Base-by-base conservation (phyloP, 768 basidiomycete species). In the Suillus paluster region DNA sequence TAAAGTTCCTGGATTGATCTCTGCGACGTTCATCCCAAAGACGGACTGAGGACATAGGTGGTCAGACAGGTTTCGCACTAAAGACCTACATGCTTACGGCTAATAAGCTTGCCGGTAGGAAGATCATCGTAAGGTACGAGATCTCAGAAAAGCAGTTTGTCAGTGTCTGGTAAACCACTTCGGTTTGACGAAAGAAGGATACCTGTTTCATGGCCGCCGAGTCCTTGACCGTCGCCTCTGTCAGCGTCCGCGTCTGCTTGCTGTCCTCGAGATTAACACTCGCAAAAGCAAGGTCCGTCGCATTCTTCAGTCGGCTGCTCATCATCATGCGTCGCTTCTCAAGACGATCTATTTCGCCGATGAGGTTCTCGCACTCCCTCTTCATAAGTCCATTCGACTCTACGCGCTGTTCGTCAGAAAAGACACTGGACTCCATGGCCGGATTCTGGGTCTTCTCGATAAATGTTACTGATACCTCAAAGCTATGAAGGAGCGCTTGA, bases 261-360 rank as follows among this genome's bases (percentile, higher is more conserved):
- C 82, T 86, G 62, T 88, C 87, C 1, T 74, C 74, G 53, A 87
- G 84, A 63, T 85, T 87, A 30, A 87, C 84, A 46, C 74, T 82
- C 50, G 83, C 83, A 66, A 88, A 88, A 10, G 84, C 76, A 66
- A 77, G 57, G 49, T 77, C 61, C 62, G 76, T 78, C 36, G 74
- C 70, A 42, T 77, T 77, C 49, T 69, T 70, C 48, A 77, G 42
- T 34, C 77, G 68, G 42, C 62, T 64, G 14, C 67, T 67, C 41
- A 73, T 68, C 73, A 75, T 71, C 39, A 1, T 14, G 21, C 75
- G 74, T 59, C 69, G 73, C 11, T 58, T 63, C 57, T 85, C 78
- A 41, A 87, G 66, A 39, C 86, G 74, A 25, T 78, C 75, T 17
- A 87, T 84, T 64, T 85, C 86, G 5, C 76, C 74, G 11, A 82